A percentile compares a stretch with the other conserved stretches of the same genome.
These are phyloP conservation scores for Malania oleifera DNA, from an alignment of 164 flowering plant species.

Conservation along the genomic window DNA sequence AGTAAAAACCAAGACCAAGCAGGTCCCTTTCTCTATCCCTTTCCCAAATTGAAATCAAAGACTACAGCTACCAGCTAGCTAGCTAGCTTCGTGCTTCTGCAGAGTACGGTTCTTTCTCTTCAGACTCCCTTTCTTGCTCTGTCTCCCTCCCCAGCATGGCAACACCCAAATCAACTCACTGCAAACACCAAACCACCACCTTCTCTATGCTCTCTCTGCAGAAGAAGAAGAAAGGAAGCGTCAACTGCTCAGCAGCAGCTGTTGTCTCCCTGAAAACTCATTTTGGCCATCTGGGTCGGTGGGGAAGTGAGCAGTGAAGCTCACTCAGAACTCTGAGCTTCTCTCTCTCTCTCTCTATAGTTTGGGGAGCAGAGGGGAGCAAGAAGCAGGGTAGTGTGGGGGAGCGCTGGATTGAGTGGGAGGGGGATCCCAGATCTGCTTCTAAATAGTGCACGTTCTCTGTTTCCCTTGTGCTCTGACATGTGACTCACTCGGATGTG, in stretches of 20 bases:
- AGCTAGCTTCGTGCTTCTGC: too few relatives aligned
- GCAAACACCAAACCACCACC: slow-evolving; percentile 34
- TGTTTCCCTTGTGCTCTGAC: slow-evolving; percentile 11
- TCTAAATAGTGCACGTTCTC: slow-evolving; percentile 37
- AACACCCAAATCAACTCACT: slow-evolving; percentile 12
- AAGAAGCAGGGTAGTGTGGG: background rate
- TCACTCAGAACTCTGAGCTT: too few relatives aligned
- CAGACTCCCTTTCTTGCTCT: too few relatives aligned
- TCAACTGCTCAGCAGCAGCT: slow-evolving; percentile 14
- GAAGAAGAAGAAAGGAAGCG: slow-evolving; percentile 9
- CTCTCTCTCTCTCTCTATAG: slow-evolving; percentile 4
- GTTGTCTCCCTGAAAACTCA: background rate
- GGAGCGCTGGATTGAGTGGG: slow-evolving; percentile 4
- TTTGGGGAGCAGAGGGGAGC: background rate
- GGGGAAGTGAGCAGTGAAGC: slow-evolving; percentile 5
- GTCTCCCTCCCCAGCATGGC: too few relatives aligned
- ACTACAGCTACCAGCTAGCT: too few relatives aligned
- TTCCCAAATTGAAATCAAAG: too few relatives aligned
- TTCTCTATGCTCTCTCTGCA: slow-evolving; percentile 11
- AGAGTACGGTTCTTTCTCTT: too few relatives aligned
- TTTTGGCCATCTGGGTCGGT: background rate
- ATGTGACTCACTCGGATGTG: too few relatives aligned
- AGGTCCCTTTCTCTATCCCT: slow-evolving; percentile 8
- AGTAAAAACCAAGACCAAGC: slow-evolving; percentile 3
- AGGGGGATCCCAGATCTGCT: slow-evolving; percentile 44